Evolutionary conservation across 2,329 filamentous ascomycete species (phyloP).

Genomic region (Xylariomycetidae sp.): DNA sequence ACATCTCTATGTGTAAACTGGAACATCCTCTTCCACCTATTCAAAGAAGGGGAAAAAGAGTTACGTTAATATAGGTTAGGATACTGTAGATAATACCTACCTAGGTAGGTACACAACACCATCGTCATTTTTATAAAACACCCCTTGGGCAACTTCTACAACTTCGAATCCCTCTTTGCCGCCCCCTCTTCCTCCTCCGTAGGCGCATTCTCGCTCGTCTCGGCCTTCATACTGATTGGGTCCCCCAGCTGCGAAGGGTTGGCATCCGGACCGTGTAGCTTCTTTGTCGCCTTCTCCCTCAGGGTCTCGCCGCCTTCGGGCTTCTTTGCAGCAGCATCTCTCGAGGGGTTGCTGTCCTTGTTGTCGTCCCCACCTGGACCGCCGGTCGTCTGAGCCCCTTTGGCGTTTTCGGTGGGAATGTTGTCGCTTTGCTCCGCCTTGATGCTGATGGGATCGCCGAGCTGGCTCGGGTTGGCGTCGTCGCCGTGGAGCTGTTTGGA

Average conservation of each 20-base stretch:
- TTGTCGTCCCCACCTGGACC: too few relatives aligned
- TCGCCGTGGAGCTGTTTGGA: slow-evolving; percentile 24
- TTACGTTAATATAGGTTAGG: too few relatives aligned
- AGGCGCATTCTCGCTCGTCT: slow-evolving; percentile 13
- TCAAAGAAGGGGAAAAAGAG: too few relatives aligned
- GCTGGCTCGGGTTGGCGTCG: slow-evolving; percentile 30
- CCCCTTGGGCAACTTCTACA: slow-evolving; percentile 10
- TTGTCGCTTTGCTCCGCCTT: slow-evolving; percentile 32
- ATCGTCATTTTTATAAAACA: too few relatives aligned
- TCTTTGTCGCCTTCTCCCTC: slow-evolving; percentile 16
- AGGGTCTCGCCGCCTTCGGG: slow-evolving; percentile 9
- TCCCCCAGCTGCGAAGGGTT: slow-evolving; percentile 21
- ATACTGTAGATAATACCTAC: too few relatives aligned
- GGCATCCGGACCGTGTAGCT: slow-evolving; percentile 15
- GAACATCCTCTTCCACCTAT: too few relatives aligned
- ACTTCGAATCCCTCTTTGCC: slow-evolving; percentile 18
- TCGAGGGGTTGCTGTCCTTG: slow-evolving; percentile 9
- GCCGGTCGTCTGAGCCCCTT: too few relatives aligned
- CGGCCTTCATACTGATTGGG: slow-evolving; percentile 19
- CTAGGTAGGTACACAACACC: too few relatives aligned
- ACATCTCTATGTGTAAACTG: too few relatives aligned
- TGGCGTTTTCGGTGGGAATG: slow-evolving; percentile 24
- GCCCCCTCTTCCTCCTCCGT: slow-evolving; percentile 16
- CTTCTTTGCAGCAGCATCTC: not conserved
- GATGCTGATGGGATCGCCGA: slow-evolving; percentile 35